Evolutionary conservation across 129 eudicot species (phyloP), one percentile per base, ranked within the genome.

Genomic region (Flaveria ramosissima): DNA sequence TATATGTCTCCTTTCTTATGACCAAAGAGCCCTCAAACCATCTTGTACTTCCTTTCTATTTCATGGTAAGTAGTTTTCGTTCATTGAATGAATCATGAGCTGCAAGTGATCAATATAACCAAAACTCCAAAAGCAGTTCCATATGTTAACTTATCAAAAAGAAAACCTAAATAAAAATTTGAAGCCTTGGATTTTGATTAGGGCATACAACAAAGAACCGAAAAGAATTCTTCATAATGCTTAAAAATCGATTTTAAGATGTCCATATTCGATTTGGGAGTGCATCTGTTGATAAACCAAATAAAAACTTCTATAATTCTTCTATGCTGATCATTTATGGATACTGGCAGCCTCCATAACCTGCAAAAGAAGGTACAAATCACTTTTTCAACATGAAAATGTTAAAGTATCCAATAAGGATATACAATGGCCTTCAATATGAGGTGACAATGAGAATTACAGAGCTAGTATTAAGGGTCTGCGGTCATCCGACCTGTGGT

Each of bases 321-420:
- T 68, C 80, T 47, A 71, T 71, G 27, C 24, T 6, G 45, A 79
- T 73, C 48, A 52, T 52, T 74, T 82, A 90, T 56, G 13, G 45
- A 71, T 87, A 89, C 26, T 64, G 57, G 72, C 96, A 90, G 62
- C 86, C 77, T 52, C 86, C 87, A 77, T 83, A 90, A 80, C 96
- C 96, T 90, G 84, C 80, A 70, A 79, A 79, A 78, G 20, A 4
- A 7, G 57, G 5, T 17, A 9, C 60, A 20, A 19, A 48, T 6
- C 41, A 36, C 7, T 36, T 4, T 36, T 36, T 6, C 41, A 36
- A 4, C 41, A 36, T 36, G 41, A 6, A 36, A 36, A 36, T 36
- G 39, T 32, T 32, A 36, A 36, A 36, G 41, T 6, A 36, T 36
- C 41, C 41, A 6, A 36, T 36, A 4, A 36, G 41, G 7, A 11